Percentiles rank a stretch among this genome's conserved stretches.
phyloP scores from a whole-genome alignment of 148 eudicot species.

The Chenopodium album region DNA sequence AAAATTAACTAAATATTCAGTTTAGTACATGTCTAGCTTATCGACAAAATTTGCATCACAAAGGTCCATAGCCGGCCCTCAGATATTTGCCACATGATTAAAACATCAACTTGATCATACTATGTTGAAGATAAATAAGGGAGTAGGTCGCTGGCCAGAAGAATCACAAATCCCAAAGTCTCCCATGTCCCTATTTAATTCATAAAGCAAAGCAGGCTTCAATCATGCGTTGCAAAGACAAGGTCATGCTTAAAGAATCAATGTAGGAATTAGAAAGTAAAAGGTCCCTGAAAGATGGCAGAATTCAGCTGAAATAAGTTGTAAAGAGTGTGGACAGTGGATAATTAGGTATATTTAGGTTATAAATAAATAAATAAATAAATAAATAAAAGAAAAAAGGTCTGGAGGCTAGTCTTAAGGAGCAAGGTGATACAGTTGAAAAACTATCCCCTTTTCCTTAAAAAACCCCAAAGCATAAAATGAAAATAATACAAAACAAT shows the following conservation, averaged over 20 bases:
- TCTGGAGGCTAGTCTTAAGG: not conserved
- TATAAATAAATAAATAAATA: no score
- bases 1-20: not conserved
- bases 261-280: not conserved
- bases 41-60: not conserved
- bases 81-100: not conserved
- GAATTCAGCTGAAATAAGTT: not conserved
- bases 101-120: not conserved
- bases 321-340: not conserved
- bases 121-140: not conserved
- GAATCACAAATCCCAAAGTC: not conserved
- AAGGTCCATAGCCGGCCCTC: not conserved
- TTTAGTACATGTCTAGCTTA: not conserved
- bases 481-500: not conserved
- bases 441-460: not conserved
- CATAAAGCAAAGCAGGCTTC: not conserved
- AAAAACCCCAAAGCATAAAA: not conserved
- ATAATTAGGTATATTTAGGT: not conserved
- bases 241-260: not conserved
- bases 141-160: not conserved
- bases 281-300: not conserved
- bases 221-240: not conserved
- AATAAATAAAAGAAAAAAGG: not conserved
- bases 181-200: not conserved
- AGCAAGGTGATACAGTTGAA: not conserved